phyloP scores from a whole-genome alignment of 257 asterid genomes.

The Solanum bukasovii region DNA sequence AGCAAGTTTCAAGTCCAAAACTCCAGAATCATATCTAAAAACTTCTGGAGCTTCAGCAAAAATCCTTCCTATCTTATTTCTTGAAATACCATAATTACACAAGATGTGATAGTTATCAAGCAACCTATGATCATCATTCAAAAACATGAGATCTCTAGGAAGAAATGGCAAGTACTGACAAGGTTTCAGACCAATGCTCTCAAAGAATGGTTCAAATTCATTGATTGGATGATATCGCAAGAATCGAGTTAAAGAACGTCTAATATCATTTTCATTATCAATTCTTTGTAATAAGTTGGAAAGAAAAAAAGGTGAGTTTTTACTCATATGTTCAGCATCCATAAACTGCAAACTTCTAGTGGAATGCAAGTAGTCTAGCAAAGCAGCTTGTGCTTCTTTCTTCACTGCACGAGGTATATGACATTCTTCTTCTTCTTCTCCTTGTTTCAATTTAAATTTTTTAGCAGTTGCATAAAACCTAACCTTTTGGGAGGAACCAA shows the following conservation, averaged over 20 bases:
- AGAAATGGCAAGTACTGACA: conserved; percentile 35
- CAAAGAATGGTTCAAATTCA: conserved; percentile 84
- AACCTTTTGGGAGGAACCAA: conserved; percentile 16
- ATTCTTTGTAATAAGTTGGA: conserved; percentile 33
- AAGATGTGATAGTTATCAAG: conserved; percentile 49
- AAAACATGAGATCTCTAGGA: conserved; percentile 46
- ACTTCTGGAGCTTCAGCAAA: conserved; percentile 44
- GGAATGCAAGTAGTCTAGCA: conserved; percentile 59
- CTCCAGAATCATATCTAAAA: conserved; percentile 33
- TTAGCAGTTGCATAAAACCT: conserved; percentile 26
- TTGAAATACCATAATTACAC: conserved; percentile 49
- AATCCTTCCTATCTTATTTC: conserved; percentile 50
- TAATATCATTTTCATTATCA: conserved; percentile 17
- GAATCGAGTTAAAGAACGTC: conserved; percentile 35
- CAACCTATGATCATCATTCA: conserved; percentile 51
- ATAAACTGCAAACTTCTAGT: conserved; percentile 54
- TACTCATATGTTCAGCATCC: conserved; percentile 73
- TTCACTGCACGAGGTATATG: conserved; percentile 15
- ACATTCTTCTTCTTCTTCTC: not conserved
- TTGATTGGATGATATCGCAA: conserved; percentile 77
- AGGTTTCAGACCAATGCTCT: conserved; percentile 62
- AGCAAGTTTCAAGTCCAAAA: conserved; percentile 33
- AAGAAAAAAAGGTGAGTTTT: conserved; percentile 52
- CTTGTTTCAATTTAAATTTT: not conserved
- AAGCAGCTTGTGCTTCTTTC: conserved; percentile 53